These are phyloP conservation scores for Aspergillus sp. DNA, from an alignment of 2,329 filamentous ascomycete genomes.

Conservation along the genomic window DNA sequence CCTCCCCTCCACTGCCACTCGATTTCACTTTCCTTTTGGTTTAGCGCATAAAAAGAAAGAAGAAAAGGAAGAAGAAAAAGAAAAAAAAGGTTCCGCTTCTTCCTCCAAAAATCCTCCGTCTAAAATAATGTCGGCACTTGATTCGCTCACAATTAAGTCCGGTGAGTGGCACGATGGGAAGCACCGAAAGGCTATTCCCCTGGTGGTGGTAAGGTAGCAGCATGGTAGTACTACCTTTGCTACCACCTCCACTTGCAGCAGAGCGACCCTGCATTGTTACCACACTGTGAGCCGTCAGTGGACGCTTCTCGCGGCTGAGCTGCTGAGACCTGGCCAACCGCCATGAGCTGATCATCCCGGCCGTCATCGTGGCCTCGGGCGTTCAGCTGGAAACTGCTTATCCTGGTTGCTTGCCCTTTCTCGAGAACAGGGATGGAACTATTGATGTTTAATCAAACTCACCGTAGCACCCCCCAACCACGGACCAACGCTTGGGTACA, in stretches of 20 bases:
- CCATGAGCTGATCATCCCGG: background rate
- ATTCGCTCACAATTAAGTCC: conserved; percentile 15
- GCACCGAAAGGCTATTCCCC: conserved; percentile 13
- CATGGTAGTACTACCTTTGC: conserved; percentile 7
- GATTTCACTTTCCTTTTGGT: background rate
- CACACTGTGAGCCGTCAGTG: conserved; percentile 13
- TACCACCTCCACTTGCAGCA: conserved; percentile 14
- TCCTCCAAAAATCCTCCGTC: conserved; percentile 15
- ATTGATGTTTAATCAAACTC: background rate
- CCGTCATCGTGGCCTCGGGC: background rate
- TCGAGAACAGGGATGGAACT: background rate
- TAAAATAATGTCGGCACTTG: background rate
- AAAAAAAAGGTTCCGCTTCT: background rate
- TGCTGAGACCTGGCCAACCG: conserved; percentile 9
- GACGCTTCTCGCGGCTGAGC: conserved; percentile 5
- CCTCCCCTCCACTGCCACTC: conserved; percentile 11
- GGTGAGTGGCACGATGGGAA: conserved; percentile 21
- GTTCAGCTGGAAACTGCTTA: background rate
- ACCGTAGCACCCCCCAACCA: background rate
- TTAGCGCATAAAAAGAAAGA: conserved; percentile 7
- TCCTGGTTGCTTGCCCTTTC: background rate
- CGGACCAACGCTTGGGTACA: background rate
- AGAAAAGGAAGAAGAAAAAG: too few species aligned
- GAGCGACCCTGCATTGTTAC: conserved; percentile 38
- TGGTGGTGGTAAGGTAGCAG: conserved; percentile 16